Base-by-base conservation (phyloP, 306 rosid species). In the Myrica gale region DNA sequence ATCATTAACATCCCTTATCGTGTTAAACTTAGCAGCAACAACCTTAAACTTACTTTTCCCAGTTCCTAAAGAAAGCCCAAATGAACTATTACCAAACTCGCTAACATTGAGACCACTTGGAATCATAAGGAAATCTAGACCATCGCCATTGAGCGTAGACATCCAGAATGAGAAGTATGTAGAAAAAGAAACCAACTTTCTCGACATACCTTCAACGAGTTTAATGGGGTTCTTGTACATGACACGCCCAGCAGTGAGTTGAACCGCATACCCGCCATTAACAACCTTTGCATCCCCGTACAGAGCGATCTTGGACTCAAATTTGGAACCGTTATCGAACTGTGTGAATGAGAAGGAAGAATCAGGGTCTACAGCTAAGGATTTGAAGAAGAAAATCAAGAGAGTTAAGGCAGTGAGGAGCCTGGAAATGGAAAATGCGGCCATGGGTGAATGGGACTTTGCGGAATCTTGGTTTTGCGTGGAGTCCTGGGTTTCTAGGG, bases 41-140 rank as follows among this genome's bases (percentile, higher is more conserved):
- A 60, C 78, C 75, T 80, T 82, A 43, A 71, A 47, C 67, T 76
- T 85, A 44, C 80, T 78, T 7, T 79, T 74, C 61, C 66, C 81
- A 73, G 79, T 74, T 71, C 82, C 84, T 75, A 81, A 37, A 80
- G 81, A n/a, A 79, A 81, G 32, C 77, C 85, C 89, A 88, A 73
- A 82, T 19, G 91, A 70, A 68, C 83, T 41, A 79, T 89, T 80
- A 70, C 62, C 71, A 82, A 88, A 91, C 21, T 58, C 66, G 56
- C 82, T 76, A 50, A 86, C 83, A 83, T 84, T 79, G 75, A 76
- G 77, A 76, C 80, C 85, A 81, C 73, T 83, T 8, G 99, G 97
- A 79, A 86, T 85, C 80, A 95, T 47, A 68, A 88, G 82, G 86
- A 95, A 89, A 62, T 90, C 92, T 76, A 95, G 74, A 32, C 99